Evolutionary conservation across 768 basidiomycete genomes (phyloP).

Genomic region (Termitomyces sp.): DNA sequence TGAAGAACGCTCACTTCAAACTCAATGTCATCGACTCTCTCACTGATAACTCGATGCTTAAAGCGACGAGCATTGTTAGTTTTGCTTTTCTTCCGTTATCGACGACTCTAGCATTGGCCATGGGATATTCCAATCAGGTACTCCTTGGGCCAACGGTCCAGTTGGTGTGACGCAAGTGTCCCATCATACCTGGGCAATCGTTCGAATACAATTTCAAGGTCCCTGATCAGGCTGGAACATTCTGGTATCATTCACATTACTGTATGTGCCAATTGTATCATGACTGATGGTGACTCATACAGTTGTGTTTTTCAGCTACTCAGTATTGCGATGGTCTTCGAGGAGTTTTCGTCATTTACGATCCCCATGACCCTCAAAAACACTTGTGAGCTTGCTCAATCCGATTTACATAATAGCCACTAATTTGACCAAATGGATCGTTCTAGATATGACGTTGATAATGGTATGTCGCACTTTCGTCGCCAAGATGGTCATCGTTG

Average conservation of each 20-base stretch:
- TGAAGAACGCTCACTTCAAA: not conserved
- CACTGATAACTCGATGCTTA: not conserved
- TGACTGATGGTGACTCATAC: not conserved
- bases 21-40: constrained; percentile 1
- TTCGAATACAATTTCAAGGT: not conserved
- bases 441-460: constrained; percentile 29
- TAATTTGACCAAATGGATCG: constrained; percentile 16
- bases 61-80: constrained; percentile 1
- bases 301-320: not conserved
- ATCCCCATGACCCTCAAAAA: constrained; percentile 35
- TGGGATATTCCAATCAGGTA: not conserved
- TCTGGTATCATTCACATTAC: too few species aligned
- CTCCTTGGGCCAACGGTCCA: not conserved
- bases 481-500: not conserved
- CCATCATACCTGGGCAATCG: not conserved
- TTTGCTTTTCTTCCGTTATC: not conserved
- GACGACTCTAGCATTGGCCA: not conserved
- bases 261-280: too few species aligned
- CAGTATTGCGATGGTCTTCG: too few species aligned
- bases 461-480: constrained; percentile 19
- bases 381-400: not conserved
- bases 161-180: constrained; percentile 1
- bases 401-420: not conserved
- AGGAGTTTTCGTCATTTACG: constrained; percentile 15
- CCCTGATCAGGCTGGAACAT: not conserved